Percentiles rank a stretch among this genome's conserved stretches.
Conservation (phyloP, 257 asterid genomes). For the Penstemon barbatus region DNA sequence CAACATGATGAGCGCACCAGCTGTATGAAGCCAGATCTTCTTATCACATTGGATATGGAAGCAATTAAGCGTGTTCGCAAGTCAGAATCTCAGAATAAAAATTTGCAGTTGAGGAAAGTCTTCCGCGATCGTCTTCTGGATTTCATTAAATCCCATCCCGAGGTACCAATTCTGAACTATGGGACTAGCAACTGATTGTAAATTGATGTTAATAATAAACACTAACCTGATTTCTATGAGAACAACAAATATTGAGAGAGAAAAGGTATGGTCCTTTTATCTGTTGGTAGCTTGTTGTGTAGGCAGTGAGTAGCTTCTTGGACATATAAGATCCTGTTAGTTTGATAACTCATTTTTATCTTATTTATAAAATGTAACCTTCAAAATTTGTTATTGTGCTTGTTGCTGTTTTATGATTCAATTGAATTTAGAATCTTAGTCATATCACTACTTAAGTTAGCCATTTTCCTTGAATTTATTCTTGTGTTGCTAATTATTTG, state of each 20-base stretch:
- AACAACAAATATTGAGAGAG: too few species aligned
- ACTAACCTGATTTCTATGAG: too few species aligned
- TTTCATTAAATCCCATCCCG: slow-evolving; percentile 65
- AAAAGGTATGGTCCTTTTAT: too few species aligned
- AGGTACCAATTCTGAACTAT: slow-evolving; percentile 42
- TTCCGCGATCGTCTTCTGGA: slow-evolving; percentile 61
- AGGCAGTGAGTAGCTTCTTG: too few species aligned
- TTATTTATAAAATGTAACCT: neutral
- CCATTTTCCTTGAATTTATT: neutral
- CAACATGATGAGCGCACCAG: slow-evolving; percentile 61
- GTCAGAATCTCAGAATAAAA: slow-evolving; percentile 41
- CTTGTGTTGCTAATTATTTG: neutral
- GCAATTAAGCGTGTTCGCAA: slow-evolving; percentile 40
- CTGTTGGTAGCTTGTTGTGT: too few species aligned
- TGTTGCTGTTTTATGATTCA: neutral
- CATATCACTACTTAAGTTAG: slow-evolving; percentile 6
- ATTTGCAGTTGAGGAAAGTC: slow-evolving; percentile 55
- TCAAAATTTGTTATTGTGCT: neutral
- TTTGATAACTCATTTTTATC: neutral
- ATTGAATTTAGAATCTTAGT: slow-evolving; percentile 8
- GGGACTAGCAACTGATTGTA: neutral
- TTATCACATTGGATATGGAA: slow-evolving; percentile 37
- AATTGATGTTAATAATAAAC: too few species aligned
- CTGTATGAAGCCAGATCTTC: slow-evolving; percentile 75
- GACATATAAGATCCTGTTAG: neutral